These are phyloP conservation scores for Rhipidocladum racemiflorum DNA, from an alignment of 176 grass and related monocot genomes.

Conservation along the genomic window DNA sequence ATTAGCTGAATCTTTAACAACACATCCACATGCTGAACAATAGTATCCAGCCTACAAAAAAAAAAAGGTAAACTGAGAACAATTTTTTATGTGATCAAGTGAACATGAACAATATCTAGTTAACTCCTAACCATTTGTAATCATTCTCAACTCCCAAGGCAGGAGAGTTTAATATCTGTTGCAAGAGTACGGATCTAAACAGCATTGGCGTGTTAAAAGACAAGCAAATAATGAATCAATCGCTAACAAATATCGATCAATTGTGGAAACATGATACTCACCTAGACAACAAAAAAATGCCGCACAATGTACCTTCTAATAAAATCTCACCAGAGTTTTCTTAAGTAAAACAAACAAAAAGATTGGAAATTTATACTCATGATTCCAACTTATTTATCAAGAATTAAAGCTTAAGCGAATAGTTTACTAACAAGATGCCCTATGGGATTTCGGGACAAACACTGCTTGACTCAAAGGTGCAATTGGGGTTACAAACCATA, in stretches of 20 bases:
- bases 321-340: background rate
- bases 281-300: conserved; percentile 1
- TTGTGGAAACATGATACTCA: background rate
- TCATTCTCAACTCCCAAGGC: too few species aligned
- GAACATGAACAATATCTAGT: too few species aligned
- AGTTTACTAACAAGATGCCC: too few species aligned
- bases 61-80: too few species aligned
- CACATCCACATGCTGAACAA: too few species aligned
- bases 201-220: background rate
- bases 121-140: too few species aligned
- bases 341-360: background rate
- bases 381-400: background rate
- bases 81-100: too few species aligned
- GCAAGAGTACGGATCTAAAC: background rate
- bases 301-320: background rate
- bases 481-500: too few species aligned
- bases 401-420: background rate
- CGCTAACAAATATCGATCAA: background rate
- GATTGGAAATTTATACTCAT: background rate
- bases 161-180: too few species aligned
- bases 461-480: conserved; percentile 95
- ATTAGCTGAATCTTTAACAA: conserved; percentile 96
- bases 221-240: background rate
- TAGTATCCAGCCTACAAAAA: too few species aligned
- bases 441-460: too few species aligned